Evolutionary conservation across 2,329 filamentous ascomycete species (phyloP), one percentile per base, ranked within the genome.

Genomic region (Nannizziopsis barbatae): DNA sequence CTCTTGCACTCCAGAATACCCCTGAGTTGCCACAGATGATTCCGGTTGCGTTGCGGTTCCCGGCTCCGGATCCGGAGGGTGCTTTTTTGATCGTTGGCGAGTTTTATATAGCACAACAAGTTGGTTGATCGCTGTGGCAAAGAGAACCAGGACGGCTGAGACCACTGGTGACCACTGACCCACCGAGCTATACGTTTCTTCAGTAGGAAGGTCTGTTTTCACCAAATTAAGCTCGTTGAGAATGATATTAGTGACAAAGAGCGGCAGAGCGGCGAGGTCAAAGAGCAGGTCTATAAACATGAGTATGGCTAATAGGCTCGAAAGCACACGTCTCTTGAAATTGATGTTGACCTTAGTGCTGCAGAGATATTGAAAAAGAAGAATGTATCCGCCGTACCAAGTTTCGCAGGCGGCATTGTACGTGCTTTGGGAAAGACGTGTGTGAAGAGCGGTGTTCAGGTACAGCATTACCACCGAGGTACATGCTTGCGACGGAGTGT

Each of bases 131-230:
- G 52, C 22, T 7, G 59, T 52, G 2, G 58, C 59, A n/a, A 58
- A 15, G n/a, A 62, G 44, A 10, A 58, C 56, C 15, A 61, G 50
- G 12, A 39, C 17, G 3, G 58, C 52, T 15, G 52, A 55, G 5
- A 57, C 57, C 37, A 56, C 50, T 2, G 57, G 50, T 2, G 54
- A 54, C 58, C 59, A 62, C 41, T 61, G 58, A 2, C 59, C 59
- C 8, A 61, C 56, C 5, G 53, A 53, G 18, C 52, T 53, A 12
- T 54, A 49, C 1, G 47, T 47, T 51, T 62, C 59, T 31, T 58
- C 55, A 22, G 53, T 47, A 9, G 58, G 58, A 8, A 56, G 45
- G 4, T 51, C 45, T 10, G 55, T 52, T 14, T 39, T 49, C 45
- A 56, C 39, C 15, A 61, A 39, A 4, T 51, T 53, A 17, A 61